Evolutionary conservation across 2,329 filamentous ascomycete genomes (phyloP), one percentile per base, ranked within the genome.

Genomic region (Penicillium thymicola): DNA sequence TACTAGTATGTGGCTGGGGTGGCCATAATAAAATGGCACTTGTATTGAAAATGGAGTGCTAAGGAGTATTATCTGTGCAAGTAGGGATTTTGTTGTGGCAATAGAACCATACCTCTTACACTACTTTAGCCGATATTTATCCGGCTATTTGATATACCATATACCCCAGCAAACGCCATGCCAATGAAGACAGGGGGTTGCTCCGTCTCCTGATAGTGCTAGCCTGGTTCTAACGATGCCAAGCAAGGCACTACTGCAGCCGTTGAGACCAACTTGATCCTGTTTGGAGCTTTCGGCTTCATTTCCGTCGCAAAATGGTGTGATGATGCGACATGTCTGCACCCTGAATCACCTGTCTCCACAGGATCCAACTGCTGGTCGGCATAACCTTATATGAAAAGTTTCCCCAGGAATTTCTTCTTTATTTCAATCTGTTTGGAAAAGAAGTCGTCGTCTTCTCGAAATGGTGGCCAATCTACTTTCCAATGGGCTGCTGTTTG

Each of bases 401-500:
- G 27, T n/a, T 41, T 55, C 48, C 54, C 36, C 48, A 14, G 28
- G n/a, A 9, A 14, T 40, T 54, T 37, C 2, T 6, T 27, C n/a
- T 53, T 43, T 21, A 13, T 25, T 28, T 34, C 27, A 51, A 21
- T 40, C 42, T 5, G 10, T 13, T 50, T 42, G 44, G 41, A 37
- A 50, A 32, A 36, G 25, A 46, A 21, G 13, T 13, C 18, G 18
- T 36, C 34, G 13, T 51, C 5, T 40, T 52, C 18, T 21, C 27
- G 36, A 42, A 21, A 65, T 65, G 63, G 52, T 61, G 47, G 50
- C 48, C 30, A 63, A 57, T 40, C 32, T 65, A 13, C 32, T 70
- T 46, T 53, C 67, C 16, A 59, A 58, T 56, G 61, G 67, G 25
- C 54, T 71, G 23, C 42, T 70, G 62, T 63, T 71, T 51, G 45